Percentiles rank a stretch among this genome's conserved stretches.
These are phyloP conservation scores for Radiomyces spectabilis DNA, from an alignment of 192 early-diverging fungal species.

Conservation along the genomic window DNA sequence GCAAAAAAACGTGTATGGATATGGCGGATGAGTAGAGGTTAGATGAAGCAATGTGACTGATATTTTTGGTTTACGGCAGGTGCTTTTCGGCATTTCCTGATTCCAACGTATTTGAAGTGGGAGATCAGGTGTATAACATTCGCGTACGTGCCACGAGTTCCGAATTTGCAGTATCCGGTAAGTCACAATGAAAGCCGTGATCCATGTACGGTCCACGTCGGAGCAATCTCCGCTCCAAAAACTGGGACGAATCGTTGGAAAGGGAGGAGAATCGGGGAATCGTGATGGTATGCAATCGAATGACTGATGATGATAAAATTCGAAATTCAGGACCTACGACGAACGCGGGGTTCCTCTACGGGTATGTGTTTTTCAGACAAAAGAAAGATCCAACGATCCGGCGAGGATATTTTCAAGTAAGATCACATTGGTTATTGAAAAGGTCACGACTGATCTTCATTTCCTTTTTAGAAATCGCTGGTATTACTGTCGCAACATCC, in stretches of 20 bases:
- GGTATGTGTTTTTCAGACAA: slow-evolving; percentile 93
- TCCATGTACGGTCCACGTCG: no score
- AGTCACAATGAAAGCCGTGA: not conserved
- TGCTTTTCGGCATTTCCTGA: slow-evolving; percentile 75
- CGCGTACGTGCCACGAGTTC: slow-evolving; percentile 55
- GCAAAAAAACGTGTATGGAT: slow-evolving; percentile 67
- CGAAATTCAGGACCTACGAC: slow-evolving; percentile 44
- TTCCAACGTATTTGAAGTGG: slow-evolving; percentile 68
- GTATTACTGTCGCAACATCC: slow-evolving; percentile 86
- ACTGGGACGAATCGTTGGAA: no score
- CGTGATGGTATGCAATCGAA: no score
- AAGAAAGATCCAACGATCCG: slow-evolving; percentile 77
- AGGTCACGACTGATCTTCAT: not conserved
- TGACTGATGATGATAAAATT: no score
- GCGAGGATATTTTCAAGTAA: slow-evolving; percentile 85
- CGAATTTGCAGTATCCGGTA: slow-evolving; percentile 44
- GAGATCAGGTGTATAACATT: slow-evolving; percentile 68
- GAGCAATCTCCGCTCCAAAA: no score
- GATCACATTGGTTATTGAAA: not conserved
- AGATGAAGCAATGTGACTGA: not conserved
- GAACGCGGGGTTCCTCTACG: slow-evolving; percentile 62
- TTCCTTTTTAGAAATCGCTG: slow-evolving; percentile 58
- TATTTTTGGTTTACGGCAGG: slow-evolving; percentile 8
- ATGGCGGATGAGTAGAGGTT: slow-evolving; percentile 6
- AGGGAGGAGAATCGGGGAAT: no score